Percentiles rank a stretch among this genome's conserved stretches.
phyloP scores from a whole-genome alignment of 768 basidiomycete species.

The Rhodotorula kratochvilovae region DNA sequence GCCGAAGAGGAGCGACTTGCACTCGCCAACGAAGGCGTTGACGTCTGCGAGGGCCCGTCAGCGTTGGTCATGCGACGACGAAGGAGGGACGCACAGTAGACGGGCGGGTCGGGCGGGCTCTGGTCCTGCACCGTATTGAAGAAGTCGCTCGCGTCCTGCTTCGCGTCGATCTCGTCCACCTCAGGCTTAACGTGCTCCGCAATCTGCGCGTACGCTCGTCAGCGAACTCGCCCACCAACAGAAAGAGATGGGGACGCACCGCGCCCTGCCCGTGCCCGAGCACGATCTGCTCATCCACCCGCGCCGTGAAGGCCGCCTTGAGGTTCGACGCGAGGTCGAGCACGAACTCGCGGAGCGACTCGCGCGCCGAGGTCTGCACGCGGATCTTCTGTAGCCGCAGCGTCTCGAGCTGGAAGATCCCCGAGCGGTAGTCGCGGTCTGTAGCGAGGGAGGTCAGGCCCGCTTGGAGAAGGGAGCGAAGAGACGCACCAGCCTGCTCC shows the following conservation, averaged over 20 bases:
- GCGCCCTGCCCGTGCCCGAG: conserved; percentile 13
- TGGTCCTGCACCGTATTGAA: background rate
- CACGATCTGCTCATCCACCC: conserved; percentile 11
- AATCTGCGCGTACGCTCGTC: background rate
- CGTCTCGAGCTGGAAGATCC: conserved; percentile 41
- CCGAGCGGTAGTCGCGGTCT: conserved; percentile 35
- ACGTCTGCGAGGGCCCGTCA: conserved; percentile 2
- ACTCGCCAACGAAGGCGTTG: conserved; percentile 41
- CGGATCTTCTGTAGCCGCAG: conserved; percentile 41
- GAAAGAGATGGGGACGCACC: conserved; percentile 1
- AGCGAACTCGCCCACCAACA: too few relatives aligned
- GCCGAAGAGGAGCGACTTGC: conserved; percentile 40
- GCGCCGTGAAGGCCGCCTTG: conserved; percentile 15
- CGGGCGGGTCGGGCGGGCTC: conserved; percentile 17
- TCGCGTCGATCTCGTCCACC: conserved; percentile 10
- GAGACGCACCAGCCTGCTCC: conserved; percentile 38
- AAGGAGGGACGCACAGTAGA: conserved; percentile 26
- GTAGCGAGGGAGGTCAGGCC: background rate
- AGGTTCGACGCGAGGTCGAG: conserved; percentile 30
- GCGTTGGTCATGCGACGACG: background rate
- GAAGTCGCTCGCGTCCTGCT: conserved; percentile 24
- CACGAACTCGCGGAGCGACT: conserved; percentile 37
- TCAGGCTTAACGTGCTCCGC: conserved; percentile 20
- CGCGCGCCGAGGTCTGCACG: conserved; percentile 33
- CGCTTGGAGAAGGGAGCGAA: background rate